Evolutionary conservation across 2,329 filamentous ascomycete species (phyloP).

Genomic region (Rutstroemia sp.): DNA sequence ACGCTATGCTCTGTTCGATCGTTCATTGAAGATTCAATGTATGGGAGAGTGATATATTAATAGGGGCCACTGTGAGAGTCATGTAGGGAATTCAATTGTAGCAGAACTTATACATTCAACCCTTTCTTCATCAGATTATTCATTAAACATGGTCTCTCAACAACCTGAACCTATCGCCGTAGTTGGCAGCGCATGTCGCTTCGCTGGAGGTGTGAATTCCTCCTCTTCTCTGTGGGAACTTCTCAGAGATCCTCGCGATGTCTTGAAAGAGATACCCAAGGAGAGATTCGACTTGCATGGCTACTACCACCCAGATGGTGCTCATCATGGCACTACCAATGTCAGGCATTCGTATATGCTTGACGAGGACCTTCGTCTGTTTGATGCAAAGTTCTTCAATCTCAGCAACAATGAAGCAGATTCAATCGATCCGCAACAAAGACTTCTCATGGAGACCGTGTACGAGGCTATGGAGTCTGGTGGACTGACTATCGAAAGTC

Average conservation of each 20-base stretch:
- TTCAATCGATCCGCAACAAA: background rate
- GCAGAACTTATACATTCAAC: too few relatives aligned
- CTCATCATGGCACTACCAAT: slow-evolving; percentile 12
- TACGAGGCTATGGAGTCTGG: slow-evolving; percentile 1
- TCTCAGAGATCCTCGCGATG: slow-evolving; percentile 18
- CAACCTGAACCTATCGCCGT: slow-evolving; percentile 11
- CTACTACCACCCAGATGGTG: slow-evolving; percentile 42
- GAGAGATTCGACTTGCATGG: slow-evolving; percentile 40
- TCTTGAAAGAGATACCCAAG: slow-evolving; percentile 21
- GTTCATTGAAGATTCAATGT: too few relatives aligned
- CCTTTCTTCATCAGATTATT: too few relatives aligned
- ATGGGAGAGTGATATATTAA: too few relatives aligned
- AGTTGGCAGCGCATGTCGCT: slow-evolving; percentile 9
- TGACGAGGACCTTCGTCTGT: background rate
- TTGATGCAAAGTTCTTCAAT: background rate
- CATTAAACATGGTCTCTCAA: too few relatives aligned
- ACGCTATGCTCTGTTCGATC: too few relatives aligned
- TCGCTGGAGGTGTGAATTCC: slow-evolving; percentile 12
- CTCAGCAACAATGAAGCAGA: background rate
- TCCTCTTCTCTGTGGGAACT: slow-evolving; percentile 30
- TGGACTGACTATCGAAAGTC: background rate
- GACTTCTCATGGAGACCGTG: background rate
- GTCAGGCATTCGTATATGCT: slow-evolving; percentile 1
- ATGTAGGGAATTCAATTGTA: too few relatives aligned
- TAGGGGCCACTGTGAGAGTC: too few relatives aligned